Base-by-base conservation (phyloP, 805 yeast species). In the Cyberlindnera mississippiensis region DNA sequence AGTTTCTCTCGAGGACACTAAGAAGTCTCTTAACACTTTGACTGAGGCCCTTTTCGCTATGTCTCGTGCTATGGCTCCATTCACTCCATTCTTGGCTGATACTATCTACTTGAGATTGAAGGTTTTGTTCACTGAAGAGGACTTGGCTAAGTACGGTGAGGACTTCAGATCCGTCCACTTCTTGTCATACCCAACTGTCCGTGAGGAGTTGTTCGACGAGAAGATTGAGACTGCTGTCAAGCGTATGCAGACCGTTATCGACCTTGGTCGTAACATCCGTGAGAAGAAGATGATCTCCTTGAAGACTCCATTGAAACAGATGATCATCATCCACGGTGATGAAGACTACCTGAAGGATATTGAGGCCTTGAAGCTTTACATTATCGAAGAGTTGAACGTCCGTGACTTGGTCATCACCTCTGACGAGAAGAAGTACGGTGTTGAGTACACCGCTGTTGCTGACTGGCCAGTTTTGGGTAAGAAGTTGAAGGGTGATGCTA, bases 381-480 rank as follows among this genome's bases (percentile, higher is more conserved):
- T 93, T 55, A 64, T 76, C 44, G 98, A 91, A 57, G 99, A 93
- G 70, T 78, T 93, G 65, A 93, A 93, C 61, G 85, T 93, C 46
- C 85, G 96, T 66, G 93, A 86, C 54, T 63, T 93, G 41, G 71
- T 87, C 56, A 82, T 93, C 56, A 89, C 97, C 16, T 74, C 85
- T 18, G 96, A 93, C 61, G 99, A 93, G 71, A 81, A 74, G 55
- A 81, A 83, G 60, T 91, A 90, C 62, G 93, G 90, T 57, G 98
- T 93, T 48, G 85, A 83, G 62, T 91, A 90, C 73, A 79, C 76
- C 50, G 97, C 91, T 33, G 95, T 86, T 64, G 99, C 99, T 37
- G 99, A 93, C 71, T 93, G 99, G 99, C 96, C 98, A 44, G 87
- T 89, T 16, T 76, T 93, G 54, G 99, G 99, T 70, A 93, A 91